Conservation (phyloP, 768 basidiomycete genomes). For the Amanita muscaria region DNA sequence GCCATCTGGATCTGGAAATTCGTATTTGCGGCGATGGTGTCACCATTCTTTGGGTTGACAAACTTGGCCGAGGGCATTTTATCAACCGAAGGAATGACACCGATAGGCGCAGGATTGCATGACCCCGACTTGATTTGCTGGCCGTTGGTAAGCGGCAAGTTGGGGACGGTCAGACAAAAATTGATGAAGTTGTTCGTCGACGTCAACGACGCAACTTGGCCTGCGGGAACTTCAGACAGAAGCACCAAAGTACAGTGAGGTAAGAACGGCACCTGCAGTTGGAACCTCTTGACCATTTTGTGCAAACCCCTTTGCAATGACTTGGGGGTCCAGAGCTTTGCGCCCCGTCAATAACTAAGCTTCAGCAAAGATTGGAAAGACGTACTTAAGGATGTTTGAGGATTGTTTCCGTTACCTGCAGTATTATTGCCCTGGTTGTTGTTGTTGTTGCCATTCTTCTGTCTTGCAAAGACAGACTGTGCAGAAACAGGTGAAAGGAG, state of each 20-base stretch:
- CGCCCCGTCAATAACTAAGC: not conserved
- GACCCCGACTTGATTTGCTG: conserved; percentile 38
- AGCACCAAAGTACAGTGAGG: too few species aligned
- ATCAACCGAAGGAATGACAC: conserved; percentile 34
- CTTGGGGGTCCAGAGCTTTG: conserved; percentile 41
- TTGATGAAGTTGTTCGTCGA: conserved; percentile 56
- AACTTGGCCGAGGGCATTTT: conserved; percentile 40
- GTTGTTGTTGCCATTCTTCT: conserved; percentile 13
- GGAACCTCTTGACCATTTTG: conserved; percentile 40
- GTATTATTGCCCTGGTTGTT: conserved; percentile 10
- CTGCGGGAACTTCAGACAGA: too few species aligned
- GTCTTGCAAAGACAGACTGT: conserved; percentile 3
- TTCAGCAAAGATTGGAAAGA: not conserved
- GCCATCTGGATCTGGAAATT: conserved; percentile 39
- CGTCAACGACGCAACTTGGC: conserved; percentile 40
- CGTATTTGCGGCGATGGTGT: conserved; percentile 31
- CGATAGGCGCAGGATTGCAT: conserved; percentile 49
- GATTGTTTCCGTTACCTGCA: conserved; percentile 19
- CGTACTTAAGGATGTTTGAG: conserved; percentile 37
- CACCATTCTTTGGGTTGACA: conserved; percentile 31
- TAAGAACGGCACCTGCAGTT: conserved; percentile 21
- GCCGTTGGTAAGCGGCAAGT: conserved; percentile 45
- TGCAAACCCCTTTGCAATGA: conserved; percentile 41
- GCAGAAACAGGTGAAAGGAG: conserved; percentile 28
- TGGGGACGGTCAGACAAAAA: conserved; percentile 33